Base-by-base conservation (phyloP, 805 yeast genomes). In the Ogataea paraovalis region DNA sequence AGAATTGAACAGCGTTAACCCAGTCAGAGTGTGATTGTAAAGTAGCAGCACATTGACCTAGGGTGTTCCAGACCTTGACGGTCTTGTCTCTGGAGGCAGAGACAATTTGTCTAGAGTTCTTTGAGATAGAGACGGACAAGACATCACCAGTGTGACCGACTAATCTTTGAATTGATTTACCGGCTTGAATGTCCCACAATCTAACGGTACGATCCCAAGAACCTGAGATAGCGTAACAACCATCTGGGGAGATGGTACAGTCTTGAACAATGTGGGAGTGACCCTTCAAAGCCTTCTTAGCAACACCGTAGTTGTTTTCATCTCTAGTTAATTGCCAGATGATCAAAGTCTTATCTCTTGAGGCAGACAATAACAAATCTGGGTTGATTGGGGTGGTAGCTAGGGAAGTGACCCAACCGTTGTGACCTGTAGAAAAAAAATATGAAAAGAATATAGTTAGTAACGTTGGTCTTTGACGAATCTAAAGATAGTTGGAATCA, bases 191-290 rank as follows among this genome's bases (percentile, higher is more conserved):
- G 74, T 89, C 90, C 99, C 99, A 94, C 71, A 94, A 85, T 83
- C 98, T 92, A 73, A 95, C 81, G 70, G 99, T 91, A 82, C 87
- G 89, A 76, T 94, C 99, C 99, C 99, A 94, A 67, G 99, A 94
- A 69, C 96, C 97, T 58, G 99, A 94, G 73, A 94, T 79, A 69
- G 97, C 98, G 81, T 83, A 92, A 69, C 85, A 83, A 74, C 98
- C 98, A 72, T 94, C 99, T 71, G 95, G 90, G 59, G 98, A 88
- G 78, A 94, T 86, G 72, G 94, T 87, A 73, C 90, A 92, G 72
- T 94, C 99, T 79, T 90, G 91, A 64, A 94, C 96, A 69, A 94
- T 92, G 90, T 94, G 99, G 65, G 96, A 86, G 89, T 94, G 99
- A 71, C 99, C 99, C 72, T 81, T 86, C 75, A 94, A 84, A 63